A percentile compares a stretch with the other conserved stretches of the same genome.
Conservation (phyloP, 768 basidiomycete species). For the Lentinula detonsa region DNA sequence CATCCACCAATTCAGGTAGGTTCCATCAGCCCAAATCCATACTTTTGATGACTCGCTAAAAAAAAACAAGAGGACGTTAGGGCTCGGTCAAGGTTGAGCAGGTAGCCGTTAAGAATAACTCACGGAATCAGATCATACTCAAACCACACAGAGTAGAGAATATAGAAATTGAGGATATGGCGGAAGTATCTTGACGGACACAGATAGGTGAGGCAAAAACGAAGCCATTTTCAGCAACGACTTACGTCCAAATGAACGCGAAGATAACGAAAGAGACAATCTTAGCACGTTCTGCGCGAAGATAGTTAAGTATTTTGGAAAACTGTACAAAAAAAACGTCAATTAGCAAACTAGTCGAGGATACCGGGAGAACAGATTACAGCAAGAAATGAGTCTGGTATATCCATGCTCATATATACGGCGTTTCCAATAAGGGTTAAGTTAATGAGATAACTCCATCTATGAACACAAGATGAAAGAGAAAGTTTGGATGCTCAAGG, state of each 20-base stretch:
- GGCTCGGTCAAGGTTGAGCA: background rate
- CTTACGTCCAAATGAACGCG: slow-evolving; percentile 76
- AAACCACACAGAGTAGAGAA: slow-evolving; percentile 82
- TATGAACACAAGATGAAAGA: slow-evolving; percentile 19
- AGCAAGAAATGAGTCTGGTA: slow-evolving; percentile 85
- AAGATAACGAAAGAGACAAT: slow-evolving; percentile 59
- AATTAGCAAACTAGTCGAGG: background rate
- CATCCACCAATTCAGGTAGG: slow-evolving; percentile 59
- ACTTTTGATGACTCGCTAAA: slow-evolving; percentile 10
- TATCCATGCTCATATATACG: slow-evolving; percentile 95
- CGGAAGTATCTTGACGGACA: slow-evolving; percentile 72
- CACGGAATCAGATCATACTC: slow-evolving; percentile 76
- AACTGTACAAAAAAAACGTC: slow-evolving; percentile 34
- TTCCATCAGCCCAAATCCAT: slow-evolving; percentile 44
- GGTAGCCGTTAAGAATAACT: slow-evolving; percentile 19
- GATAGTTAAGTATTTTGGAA: slow-evolving; percentile 86
- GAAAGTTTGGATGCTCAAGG: background rate
- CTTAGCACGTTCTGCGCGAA: slow-evolving; percentile 62
- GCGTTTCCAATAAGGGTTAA: slow-evolving; percentile 86
- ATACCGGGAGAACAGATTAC: slow-evolving; percentile 37
- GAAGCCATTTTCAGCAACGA: slow-evolving; percentile 10
- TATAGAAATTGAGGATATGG: slow-evolving; percentile 82
- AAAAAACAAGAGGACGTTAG: background rate
- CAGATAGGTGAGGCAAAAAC: background rate
- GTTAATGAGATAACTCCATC: slow-evolving; percentile 82